Evolutionary conservation across 2,329 filamentous ascomycete species (phyloP), one percentile per base, ranked within the genome.

Genomic region (Sclerotinia subarctica): DNA sequence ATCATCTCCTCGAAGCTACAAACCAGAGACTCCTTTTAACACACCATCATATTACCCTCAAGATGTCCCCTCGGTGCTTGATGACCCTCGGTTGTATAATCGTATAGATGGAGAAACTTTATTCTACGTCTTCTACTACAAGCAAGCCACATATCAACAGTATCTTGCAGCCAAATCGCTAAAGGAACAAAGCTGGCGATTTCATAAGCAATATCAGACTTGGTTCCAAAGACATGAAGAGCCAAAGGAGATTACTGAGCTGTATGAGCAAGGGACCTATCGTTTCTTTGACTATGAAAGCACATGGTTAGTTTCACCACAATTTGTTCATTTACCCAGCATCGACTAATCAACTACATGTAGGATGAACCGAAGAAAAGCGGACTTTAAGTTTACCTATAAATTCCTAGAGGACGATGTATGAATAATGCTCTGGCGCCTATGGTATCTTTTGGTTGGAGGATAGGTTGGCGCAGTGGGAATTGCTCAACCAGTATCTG

Each of bases 171-270:
- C 95, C 19, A 97, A 96, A 80, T 93, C 95, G n/a, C 82, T 99
- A 64, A 99, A 99, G 81, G 92, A 94, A 73, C 95, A 99, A 80
- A 97, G 94, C 80, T 99, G 95, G 95, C 87, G 95, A 68, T 99
- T 99, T 79, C 95, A 99, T 82, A 99, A 99, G 83, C 95, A 98
- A 79, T 99, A 99, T 78, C 95, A 97, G 80, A 99, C 95, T 1
- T 99, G 95, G 95, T 99, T 99, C 77, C 95, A 99, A 80, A 87
- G 95, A 64, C 95, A 99, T 74, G 95, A 99, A 78, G 95, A 99
- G 82, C 95, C 95, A 24, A 99, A 99, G 84, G 94, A 89, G 74
- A 99, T 99, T 77, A 98, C 95, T 0, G 95, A 99, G 80, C 95
- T 99, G 81, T 98, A 93, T 77, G 95, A 99, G 81, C 95, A 99